A percentile compares a stretch with the other conserved stretches of the same genome.
phyloP scores from a whole-genome alignment of 2,329 filamentous ascomycete species.

The Xenoacremonium recifei region DNA sequence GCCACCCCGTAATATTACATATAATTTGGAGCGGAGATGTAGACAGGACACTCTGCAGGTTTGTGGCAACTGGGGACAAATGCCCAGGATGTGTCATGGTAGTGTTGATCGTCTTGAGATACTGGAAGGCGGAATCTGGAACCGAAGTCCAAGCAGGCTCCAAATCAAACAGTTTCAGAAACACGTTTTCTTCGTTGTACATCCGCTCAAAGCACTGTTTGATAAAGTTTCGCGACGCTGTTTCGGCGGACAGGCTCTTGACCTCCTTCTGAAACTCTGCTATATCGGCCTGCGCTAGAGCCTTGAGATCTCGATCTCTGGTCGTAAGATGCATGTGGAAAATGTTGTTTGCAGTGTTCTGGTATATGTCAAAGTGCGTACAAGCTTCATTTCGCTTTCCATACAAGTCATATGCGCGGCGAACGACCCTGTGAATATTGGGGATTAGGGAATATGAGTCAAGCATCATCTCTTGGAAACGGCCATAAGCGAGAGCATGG shows the following conservation, averaged over 20 bases:
- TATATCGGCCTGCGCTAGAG: slow-evolving; percentile 52
- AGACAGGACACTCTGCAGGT: slow-evolving; percentile 49
- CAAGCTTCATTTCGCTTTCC: slow-evolving; percentile 44
- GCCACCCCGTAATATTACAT: slow-evolving; percentile 57
- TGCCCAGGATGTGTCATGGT: slow-evolving; percentile 54
- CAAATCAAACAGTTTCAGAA: slow-evolving; percentile 54
- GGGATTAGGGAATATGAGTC: slow-evolving; percentile 56
- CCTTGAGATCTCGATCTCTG: slow-evolving; percentile 52
- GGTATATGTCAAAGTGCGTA: slow-evolving; percentile 51
- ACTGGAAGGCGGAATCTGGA: slow-evolving; percentile 48
- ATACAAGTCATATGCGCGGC: slow-evolving; percentile 50
- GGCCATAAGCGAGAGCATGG: slow-evolving; percentile 59
- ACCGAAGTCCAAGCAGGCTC: slow-evolving; percentile 53
- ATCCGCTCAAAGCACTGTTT: slow-evolving; percentile 60
- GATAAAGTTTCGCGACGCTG: slow-evolving; percentile 55
- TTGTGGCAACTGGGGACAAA: slow-evolving; percentile 49
- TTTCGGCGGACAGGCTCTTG: slow-evolving; percentile 50
- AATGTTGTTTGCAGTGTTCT: slow-evolving; percentile 52
- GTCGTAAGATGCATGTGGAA: slow-evolving; percentile 53
- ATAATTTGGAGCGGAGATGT: slow-evolving; percentile 46
- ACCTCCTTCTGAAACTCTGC: slow-evolving; percentile 53
- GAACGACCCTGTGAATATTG: slow-evolving; percentile 53
- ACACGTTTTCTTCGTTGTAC: slow-evolving; percentile 53
- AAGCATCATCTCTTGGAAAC: slow-evolving; percentile 57
- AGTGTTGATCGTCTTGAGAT: slow-evolving; percentile 48